These are phyloP conservation scores for Apiospora malaysiana DNA, from an alignment of 2,329 filamentous ascomycete genomes.

Conservation along the genomic window DNA sequence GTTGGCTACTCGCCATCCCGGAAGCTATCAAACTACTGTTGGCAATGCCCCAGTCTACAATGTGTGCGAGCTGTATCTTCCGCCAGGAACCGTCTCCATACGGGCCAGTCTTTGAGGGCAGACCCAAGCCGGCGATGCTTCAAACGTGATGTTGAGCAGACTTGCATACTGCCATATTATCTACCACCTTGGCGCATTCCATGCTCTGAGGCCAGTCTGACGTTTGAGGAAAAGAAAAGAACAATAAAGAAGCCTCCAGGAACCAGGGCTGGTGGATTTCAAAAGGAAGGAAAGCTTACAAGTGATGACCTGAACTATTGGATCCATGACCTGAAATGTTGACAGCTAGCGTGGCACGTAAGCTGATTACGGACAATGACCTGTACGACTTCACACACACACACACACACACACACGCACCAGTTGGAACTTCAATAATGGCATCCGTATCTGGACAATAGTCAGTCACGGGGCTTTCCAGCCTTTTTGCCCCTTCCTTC, in stretches of 20 bases:
- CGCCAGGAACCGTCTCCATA: background rate
- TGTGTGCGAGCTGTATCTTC: background rate
- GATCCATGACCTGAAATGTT: background rate
- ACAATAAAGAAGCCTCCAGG: background rate
- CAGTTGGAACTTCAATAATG: background rate
- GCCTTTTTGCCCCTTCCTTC: background rate
- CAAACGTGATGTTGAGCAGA: background rate
- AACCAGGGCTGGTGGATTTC: background rate
- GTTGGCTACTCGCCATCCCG: background rate
- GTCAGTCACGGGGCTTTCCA: constrained; percentile 6
- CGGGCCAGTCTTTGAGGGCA: background rate
- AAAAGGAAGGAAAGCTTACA: constrained; percentile 1
- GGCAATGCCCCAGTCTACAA: constrained; percentile 5
- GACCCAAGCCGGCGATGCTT: background rate
- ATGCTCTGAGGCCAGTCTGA: background rate
- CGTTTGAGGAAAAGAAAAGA: constrained; percentile 9
- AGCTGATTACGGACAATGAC: constrained; percentile 3
- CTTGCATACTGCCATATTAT: background rate
- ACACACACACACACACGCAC: background rate
- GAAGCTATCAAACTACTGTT: constrained; percentile 2
- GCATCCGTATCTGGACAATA: background rate
- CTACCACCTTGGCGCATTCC: background rate
- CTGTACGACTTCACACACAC: background rate
- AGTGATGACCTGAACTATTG: background rate
- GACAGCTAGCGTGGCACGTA: constrained; percentile 13